These are phyloP conservation scores for Botrytis porri DNA, from an alignment of 2,329 filamentous ascomycete genomes.

Conservation along the genomic window DNA sequence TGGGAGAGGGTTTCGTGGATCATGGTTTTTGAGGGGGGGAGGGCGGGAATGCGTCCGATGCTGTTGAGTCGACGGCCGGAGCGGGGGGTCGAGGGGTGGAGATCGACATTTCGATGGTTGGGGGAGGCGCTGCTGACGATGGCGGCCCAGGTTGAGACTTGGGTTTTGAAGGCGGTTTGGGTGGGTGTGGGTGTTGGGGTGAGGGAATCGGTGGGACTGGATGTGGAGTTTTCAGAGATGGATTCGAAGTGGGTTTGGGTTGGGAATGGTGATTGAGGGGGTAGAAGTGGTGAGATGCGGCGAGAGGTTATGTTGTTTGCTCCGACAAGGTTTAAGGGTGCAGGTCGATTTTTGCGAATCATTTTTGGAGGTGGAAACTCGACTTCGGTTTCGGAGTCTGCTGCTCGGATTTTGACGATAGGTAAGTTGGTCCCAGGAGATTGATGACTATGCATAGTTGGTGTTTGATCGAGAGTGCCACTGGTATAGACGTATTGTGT, in stretches of 20 bases:
- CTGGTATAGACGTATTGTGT: neutral
- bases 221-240: neutral
- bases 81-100: conserved; percentile 22
- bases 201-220: neutral
- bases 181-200: neutral
- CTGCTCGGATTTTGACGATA: neutral
- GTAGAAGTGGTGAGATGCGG: conserved; percentile 3
- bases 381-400: neutral
- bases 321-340: conserved; percentile 8
- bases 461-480: neutral
- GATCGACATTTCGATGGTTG: conserved; percentile 24
- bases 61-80: conserved; percentile 20
- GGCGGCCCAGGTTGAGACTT: conserved; percentile 32
- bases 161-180: conserved; percentile 14
- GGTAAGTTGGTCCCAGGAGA: conserved; percentile 6
- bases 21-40: neutral
- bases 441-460: conserved; percentile 1
- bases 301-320: neutral
- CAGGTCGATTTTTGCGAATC: conserved; percentile 6
- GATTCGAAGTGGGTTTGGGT: neutral
- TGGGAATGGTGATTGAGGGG: conserved; percentile 18
- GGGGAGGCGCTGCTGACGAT: conserved; percentile 29
- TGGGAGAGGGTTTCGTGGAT: conserved; percentile 24
- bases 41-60: conserved; percentile 13
- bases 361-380: neutral